Evolutionary conservation across 1,139 yeast species (phyloP).

Genomic region (Hyphopichia fennica): DNA sequence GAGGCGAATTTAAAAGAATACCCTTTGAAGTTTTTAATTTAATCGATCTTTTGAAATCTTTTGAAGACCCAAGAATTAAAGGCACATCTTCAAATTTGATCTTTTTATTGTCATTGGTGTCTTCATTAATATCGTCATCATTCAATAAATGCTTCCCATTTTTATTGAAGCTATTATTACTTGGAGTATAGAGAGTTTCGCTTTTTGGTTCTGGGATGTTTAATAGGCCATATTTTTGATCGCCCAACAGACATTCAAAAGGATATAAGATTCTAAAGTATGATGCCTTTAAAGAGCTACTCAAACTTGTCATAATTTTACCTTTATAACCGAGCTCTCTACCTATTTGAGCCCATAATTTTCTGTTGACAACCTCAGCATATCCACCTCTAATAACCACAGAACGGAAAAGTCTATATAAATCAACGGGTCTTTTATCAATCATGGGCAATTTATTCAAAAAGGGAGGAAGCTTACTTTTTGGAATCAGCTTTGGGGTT

Average conservation of each 20-base stretch:
- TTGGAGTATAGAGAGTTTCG: neutral
- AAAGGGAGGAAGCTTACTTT: constrained; percentile 11
- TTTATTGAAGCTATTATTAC: constrained; percentile 4
- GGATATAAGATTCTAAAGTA: constrained; percentile 42
- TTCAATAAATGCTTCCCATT: constrained; percentile 10
- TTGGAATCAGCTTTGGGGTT: neutral
- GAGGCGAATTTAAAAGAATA: constrained; percentile 42
- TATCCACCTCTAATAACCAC: constrained; percentile 62
- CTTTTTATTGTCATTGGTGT: neutral
- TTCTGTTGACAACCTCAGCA: constrained; percentile 51
- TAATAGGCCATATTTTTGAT: constrained; percentile 11
- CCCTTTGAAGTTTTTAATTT: constrained; percentile 51
- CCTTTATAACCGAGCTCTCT: constrained; percentile 76
- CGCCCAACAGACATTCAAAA: constrained; percentile 26
- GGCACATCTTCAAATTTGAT: constrained; percentile 14
- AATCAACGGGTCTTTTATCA: constrained; percentile 57
- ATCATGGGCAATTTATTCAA: constrained; percentile 46
- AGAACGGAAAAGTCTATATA: constrained; percentile 49
- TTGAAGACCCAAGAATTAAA: constrained; percentile 48
- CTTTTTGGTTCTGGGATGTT: constrained; percentile 3
- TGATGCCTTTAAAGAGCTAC: constrained; percentile 65
- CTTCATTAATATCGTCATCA: neutral
- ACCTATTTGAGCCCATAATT: constrained; percentile 68
- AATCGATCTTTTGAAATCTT: constrained; percentile 44
- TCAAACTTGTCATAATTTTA: constrained; percentile 66